phyloP scores from a whole-genome alignment of 139 green algal species.

The Yamagishiella unicocca region DNA sequence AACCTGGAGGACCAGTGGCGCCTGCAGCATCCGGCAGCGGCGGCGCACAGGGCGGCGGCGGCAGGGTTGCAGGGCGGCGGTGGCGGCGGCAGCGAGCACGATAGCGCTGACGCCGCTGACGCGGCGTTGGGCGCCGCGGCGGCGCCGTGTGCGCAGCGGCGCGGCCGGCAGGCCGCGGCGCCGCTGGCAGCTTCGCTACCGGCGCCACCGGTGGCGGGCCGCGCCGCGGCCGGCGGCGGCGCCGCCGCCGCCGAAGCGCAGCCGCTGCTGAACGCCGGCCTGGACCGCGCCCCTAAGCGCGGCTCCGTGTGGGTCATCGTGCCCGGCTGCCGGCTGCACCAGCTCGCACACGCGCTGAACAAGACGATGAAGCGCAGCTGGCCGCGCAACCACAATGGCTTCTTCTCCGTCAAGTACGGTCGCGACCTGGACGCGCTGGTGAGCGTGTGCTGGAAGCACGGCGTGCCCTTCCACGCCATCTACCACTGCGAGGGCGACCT shows the following conservation, averaged over 20 bases:
- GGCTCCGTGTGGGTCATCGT: constrained; percentile 35
- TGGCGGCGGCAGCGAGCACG: background rate
- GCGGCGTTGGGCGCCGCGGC: background rate
- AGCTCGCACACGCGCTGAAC: constrained; percentile 6
- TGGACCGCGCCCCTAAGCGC: constrained; percentile 9
- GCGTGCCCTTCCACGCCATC: constrained; percentile 31
- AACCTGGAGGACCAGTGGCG: constrained; percentile 34
- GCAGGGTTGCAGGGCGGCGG: background rate
- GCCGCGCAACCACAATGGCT: constrained; percentile 41
- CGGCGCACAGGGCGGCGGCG: background rate
- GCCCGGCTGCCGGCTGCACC: constrained; percentile 34
- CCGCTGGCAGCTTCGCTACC: too few species aligned
- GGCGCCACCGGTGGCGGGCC: background rate
- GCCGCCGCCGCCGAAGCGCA: background rate
- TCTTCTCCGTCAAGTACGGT: constrained; percentile 22
- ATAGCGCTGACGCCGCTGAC: background rate
- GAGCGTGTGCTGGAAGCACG: background rate
- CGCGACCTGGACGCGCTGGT: constrained; percentile 27
- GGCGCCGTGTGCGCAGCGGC: background rate
- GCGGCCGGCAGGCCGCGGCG: background rate
- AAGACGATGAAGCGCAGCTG: constrained; percentile 6
- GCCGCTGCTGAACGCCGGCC: background rate
- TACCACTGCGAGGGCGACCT: constrained; percentile 47
- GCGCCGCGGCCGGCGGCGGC: background rate
- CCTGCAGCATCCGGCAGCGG: background rate